Evolutionary conservation across 768 basidiomycete species (phyloP).

Genomic region (Tulasnella sp.): DNA sequence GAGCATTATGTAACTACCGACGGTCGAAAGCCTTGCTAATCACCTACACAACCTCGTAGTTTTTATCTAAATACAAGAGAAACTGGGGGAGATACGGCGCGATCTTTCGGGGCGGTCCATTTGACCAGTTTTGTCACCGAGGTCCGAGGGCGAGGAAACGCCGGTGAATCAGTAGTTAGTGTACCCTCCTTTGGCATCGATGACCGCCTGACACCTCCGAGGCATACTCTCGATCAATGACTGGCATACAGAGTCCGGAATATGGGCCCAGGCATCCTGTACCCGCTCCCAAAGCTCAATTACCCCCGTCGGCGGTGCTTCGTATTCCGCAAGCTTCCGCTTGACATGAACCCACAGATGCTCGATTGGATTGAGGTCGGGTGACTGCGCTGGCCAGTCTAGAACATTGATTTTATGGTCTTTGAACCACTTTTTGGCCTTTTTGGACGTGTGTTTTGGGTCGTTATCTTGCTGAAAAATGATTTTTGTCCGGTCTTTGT

Average conservation of each 20-base stretch:
- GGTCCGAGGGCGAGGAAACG: too few species aligned
- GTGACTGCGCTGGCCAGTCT: neutral
- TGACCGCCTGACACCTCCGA: neutral
- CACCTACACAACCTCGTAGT: neutral
- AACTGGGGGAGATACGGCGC: neutral
- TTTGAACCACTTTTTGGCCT: constrained; percentile 4
- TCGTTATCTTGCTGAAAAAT: constrained; percentile 20
- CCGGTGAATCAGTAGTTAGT: too few species aligned
- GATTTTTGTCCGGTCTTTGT: constrained; percentile 4
- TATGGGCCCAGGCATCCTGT: neutral
- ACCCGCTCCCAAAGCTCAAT: neutral
- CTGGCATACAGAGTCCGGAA: neutral
- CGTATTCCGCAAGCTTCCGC: neutral
- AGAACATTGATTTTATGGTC: neutral
- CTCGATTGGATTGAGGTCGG: constrained; percentile 10
- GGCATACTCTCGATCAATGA: constrained; percentile 2
- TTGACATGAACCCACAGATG: constrained; percentile 5
- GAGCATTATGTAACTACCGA: neutral
- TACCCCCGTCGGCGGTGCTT: neutral
- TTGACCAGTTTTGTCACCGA: neutral
- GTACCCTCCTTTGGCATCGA: neutral
- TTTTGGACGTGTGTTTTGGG: constrained; percentile 11
- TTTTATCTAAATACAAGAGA: neutral
- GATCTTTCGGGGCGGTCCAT: neutral
- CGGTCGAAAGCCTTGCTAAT: neutral